These are phyloP conservation scores for Turritis glabra DNA, from an alignment of 345 rosid genomes.

Conservation along the genomic window DNA sequence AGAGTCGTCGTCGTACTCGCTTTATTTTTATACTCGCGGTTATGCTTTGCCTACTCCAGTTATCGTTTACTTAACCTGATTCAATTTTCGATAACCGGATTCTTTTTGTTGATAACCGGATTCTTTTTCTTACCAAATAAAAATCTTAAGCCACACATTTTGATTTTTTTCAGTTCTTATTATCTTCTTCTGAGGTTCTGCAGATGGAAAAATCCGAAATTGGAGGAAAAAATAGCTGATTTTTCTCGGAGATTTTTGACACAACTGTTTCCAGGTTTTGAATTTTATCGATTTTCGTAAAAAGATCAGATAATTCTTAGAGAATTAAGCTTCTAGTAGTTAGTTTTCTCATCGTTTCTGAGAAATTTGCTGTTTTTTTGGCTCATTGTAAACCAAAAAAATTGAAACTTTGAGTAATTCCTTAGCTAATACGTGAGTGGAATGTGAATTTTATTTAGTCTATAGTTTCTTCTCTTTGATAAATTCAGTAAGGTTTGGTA, in stretches of 20 bases:
- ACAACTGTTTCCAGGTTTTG: neutral
- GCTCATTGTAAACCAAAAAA: neutral
- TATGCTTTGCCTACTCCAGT: constrained; percentile 15
- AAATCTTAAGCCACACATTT: constrained; percentile 27
- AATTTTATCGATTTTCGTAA: neutral
- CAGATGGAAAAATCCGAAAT: neutral
- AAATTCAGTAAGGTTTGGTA: neutral
- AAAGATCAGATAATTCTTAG: neutral
- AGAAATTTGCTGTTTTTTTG: neutral
- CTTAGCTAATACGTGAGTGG: neutral
- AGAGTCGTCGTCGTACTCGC: constrained; percentile 31
- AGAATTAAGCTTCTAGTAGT: neutral
- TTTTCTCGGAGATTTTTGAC: neutral
- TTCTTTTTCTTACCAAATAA: neutral
- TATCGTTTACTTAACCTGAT: neutral
- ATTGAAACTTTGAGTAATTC: neutral
- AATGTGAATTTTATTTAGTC: neutral
- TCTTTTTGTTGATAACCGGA: constrained; percentile 1
- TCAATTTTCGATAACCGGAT: neutral
- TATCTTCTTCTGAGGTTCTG: neutral
- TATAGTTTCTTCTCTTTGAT: neutral
- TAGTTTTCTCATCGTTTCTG: constrained; percentile 13
- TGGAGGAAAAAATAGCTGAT: constrained; percentile 4
- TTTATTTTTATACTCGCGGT: constrained; percentile 33
- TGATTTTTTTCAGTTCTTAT: neutral